Evolutionary conservation across 306 rosid species (phyloP).

Genomic region (Prunus davidiana): DNA sequence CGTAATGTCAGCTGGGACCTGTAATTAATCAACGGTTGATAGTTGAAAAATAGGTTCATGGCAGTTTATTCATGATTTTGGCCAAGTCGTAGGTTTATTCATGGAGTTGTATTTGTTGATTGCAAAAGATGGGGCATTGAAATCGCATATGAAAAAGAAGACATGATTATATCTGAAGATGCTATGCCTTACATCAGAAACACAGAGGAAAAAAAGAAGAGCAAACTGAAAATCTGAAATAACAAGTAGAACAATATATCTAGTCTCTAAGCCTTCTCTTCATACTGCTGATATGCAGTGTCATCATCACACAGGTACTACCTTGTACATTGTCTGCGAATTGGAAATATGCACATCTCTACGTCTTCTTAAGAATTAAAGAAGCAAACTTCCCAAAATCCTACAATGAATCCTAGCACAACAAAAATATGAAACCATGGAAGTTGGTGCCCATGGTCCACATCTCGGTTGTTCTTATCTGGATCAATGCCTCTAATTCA

Average conservation of each 20-base stretch:
- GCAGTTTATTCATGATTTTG: not conserved
- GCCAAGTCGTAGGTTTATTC: not conserved
- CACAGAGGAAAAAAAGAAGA: no score
- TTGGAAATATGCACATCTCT: not conserved
- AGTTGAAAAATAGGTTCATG: not conserved
- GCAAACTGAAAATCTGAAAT: no score
- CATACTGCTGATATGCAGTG: not conserved
- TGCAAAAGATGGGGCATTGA: not conserved
- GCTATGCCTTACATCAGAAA: no score
- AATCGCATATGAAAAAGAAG: not conserved
- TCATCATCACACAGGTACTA: not conserved
- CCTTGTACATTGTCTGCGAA: not conserved
- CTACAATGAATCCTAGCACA: not conserved
- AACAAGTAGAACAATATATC: not conserved
- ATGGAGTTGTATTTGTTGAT: no score
- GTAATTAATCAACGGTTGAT: not conserved
- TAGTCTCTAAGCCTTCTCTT: not conserved
- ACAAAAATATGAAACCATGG: not conserved
- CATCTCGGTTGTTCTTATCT: not conserved
- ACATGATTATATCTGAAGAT: not conserved
- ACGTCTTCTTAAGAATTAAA: not conserved
- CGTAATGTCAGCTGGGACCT: not conserved
- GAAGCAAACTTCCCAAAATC: not conserved
- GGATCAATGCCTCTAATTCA: not conserved
- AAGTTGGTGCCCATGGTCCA: not conserved